Percentiles rank a stretch among this genome's conserved stretches.
Conservation (phyloP, 2,329 filamentous ascomycete species). For the Paraphoma chrysanthemicola region DNA sequence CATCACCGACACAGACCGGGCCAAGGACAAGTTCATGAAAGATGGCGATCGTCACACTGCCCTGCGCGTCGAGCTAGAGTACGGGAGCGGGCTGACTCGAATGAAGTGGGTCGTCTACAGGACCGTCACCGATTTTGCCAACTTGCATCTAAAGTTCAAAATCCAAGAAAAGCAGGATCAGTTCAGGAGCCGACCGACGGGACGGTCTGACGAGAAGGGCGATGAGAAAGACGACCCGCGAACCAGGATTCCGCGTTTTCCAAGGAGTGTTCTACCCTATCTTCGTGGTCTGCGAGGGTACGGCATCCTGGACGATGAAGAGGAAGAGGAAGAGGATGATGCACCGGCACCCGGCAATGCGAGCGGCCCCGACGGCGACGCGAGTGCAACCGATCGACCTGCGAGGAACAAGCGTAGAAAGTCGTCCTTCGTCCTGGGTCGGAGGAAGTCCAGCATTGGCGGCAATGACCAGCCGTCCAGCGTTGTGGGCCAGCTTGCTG, state of each 20-base stretch:
- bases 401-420: conserved; percentile 60
- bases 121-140: conserved; percentile 87
- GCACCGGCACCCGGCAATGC: conserved; percentile 58
- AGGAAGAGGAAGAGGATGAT: conserved; percentile 76
- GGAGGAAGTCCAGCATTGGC: conserved; percentile 64
- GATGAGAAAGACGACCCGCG: conserved; percentile 66
- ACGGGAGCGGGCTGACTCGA: conserved; percentile 90
- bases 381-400: conserved; percentile 71
- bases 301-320: conserved; percentile 65
- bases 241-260: conserved; percentile 88
- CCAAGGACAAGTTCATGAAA: conserved; percentile 22
- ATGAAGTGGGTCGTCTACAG: conserved; percentile 97
- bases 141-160: conserved; percentile 93
- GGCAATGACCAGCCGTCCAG: conserved; percentile 34
- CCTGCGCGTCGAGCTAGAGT: conserved; percentile 92
- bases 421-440: conserved; percentile 63
- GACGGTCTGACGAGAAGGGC: conserved; percentile 25
- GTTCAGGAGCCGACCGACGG: conserved; percentile 67
- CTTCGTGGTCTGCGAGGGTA: conserved; percentile 80
- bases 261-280: conserved; percentile 87
- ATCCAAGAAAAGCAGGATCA: conserved; percentile 83
- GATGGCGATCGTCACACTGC: conserved; percentile 73
- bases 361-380: conserved; percentile 68
- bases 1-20: conserved; percentile 76
- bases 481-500: conserved; percentile 28